phyloP scores from a whole-genome alignment of 2,329 filamentous ascomycete genomes.

The Trichoderma cornu-damae region DNA sequence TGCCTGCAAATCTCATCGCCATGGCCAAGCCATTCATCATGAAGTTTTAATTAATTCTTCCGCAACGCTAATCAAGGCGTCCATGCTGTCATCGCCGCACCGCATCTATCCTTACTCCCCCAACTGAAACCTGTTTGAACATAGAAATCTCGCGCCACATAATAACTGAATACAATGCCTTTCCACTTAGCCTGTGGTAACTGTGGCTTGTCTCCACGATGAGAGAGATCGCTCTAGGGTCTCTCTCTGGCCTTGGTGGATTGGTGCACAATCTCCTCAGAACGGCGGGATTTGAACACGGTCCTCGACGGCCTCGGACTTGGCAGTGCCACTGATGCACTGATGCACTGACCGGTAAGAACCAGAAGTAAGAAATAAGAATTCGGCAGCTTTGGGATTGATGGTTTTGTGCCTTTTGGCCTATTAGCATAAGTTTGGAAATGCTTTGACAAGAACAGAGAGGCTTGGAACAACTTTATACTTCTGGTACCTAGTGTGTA shows the following conservation, averaged over 20 bases:
- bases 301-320: conserved; percentile 70
- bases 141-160: conserved; percentile 2
- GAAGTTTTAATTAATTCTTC: background rate
- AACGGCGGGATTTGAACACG: conserved; percentile 69
- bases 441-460: background rate
- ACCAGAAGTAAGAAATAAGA: conserved; percentile 31
- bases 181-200: conserved; percentile 7
- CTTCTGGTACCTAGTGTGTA: background rate
- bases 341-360: conserved; percentile 45
- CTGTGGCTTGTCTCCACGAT: conserved; percentile 3
- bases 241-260: conserved; percentile 65
- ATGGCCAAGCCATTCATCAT: background rate
- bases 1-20: background rate
- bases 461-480: background rate
- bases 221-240: conserved; percentile 2
- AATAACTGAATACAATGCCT: conserved; percentile 14
- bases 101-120: background rate
- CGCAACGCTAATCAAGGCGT: conserved; percentile 1
- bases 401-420: background rate
- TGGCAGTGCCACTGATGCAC: conserved; percentile 38
- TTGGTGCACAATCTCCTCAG: conserved; percentile 75
- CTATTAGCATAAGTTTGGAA: background rate
- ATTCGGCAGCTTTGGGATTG: background rate
- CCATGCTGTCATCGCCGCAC: conserved; percentile 3
- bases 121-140: conserved; percentile 5